Evolutionary conservation across 768 basidiomycete genomes (phyloP).

Genomic region (Leccinum broughii): DNA sequence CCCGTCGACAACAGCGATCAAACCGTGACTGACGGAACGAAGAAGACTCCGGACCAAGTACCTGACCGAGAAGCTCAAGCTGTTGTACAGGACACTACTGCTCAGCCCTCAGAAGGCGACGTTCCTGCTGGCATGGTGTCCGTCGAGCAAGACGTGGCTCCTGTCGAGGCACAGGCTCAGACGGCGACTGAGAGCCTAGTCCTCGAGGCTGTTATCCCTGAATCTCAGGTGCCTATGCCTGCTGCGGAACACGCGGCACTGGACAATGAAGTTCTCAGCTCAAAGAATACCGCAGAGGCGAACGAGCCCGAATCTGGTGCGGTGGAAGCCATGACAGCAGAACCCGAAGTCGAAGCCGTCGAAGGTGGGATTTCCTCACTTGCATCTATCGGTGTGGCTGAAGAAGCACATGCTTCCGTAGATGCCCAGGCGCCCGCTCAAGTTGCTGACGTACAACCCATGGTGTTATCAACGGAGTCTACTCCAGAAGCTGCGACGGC

Average conservation of each 20-base stretch:
- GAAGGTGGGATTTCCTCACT: neutral
- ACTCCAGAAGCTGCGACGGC: constrained; percentile 5
- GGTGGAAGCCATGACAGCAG: constrained; percentile 2
- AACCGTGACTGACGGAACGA: neutral
- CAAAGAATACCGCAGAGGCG: neutral
- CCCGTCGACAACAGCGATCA: neutral
- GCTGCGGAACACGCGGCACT: neutral
- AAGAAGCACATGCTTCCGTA: neutral
- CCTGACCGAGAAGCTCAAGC: constrained; percentile 3
- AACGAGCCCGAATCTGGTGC: neutral
- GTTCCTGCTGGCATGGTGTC: neutral
- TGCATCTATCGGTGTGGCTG: neutral
- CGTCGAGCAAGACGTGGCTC: neutral
- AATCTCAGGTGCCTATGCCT: neutral
- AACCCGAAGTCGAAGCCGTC: neutral
- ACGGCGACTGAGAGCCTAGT: neutral
- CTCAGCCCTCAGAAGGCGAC: neutral
- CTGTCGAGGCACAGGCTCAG: constrained; percentile 8
- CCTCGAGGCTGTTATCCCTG: neutral
- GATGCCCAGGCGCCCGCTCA: constrained; percentile 11
- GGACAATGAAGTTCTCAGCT: constrained; percentile 11
- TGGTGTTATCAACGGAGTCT: neutral
- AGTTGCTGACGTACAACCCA: neutral
- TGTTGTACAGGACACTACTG: neutral
- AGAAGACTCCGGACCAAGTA: constrained; percentile 10